Evolutionary conservation across 192 early-diverging fungal genomes (phyloP).

Genomic region (Podila epigama): DNA sequence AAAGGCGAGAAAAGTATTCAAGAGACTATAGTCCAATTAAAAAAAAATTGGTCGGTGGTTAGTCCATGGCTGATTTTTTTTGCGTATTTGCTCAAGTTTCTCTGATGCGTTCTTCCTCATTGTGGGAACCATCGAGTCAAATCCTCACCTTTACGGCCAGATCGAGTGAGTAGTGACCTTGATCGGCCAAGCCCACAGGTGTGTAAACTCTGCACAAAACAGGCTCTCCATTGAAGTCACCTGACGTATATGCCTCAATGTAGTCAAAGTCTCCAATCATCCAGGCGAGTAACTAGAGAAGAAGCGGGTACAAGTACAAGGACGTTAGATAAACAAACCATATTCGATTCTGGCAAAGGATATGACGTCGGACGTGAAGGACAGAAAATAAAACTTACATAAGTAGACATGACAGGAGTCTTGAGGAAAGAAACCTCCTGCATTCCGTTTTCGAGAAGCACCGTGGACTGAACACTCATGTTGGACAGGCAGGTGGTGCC

Average conservation of each 20-base stretch:
- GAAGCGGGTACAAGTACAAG: no score
- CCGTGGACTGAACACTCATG: slow-evolving; percentile 46
- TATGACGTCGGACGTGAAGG: no score
- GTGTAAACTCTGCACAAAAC: slow-evolving; percentile 57
- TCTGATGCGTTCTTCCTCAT: not conserved
- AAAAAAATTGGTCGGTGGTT: not conserved
- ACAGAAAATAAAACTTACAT: slow-evolving; percentile 12
- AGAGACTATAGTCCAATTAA: slow-evolving; percentile 20
- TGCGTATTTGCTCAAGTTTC: no score
- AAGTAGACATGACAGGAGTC: slow-evolving; percentile 47
- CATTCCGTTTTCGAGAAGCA: slow-evolving; percentile 17
- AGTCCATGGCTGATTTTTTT: no score
- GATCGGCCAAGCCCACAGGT: slow-evolving; percentile 48
- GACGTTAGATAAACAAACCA: no score
- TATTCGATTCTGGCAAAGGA: no score
- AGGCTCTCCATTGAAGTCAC: slow-evolving; percentile 45
- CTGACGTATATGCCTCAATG: slow-evolving; percentile 43
- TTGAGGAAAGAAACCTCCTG: slow-evolving; percentile 44
- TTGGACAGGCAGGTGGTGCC: slow-evolving; percentile 60
- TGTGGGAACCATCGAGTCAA: not conserved
- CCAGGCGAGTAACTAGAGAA: slow-evolving; percentile 65
- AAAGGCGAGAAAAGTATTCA: slow-evolving; percentile 38
- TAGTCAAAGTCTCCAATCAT: slow-evolving; percentile 59
- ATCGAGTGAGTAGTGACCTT: slow-evolving; percentile 46
- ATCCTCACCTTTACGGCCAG: slow-evolving; percentile 40